Evolutionary conservation across 2,329 filamentous ascomycete genomes (phyloP), one percentile per base, ranked within the genome.

Genomic region (Ilyonectria destructans): DNA sequence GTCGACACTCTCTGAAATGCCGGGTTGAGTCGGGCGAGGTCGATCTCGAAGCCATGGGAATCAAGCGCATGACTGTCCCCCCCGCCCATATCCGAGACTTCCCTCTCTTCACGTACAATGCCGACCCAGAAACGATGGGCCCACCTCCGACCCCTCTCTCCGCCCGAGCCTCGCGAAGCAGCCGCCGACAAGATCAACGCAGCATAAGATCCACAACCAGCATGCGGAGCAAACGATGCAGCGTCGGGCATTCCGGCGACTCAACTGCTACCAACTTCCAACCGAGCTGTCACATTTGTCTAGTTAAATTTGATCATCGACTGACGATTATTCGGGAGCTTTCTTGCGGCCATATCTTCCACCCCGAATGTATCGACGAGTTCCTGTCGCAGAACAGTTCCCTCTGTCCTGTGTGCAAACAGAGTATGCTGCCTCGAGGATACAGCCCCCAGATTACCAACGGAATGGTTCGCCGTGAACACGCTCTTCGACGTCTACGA

Each of bases 271-370:
- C 88, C 17, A 86, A 93, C 73, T 90, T 91, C 21, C 96, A 98
- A 78, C 91, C 93, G 0, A 91, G 88, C 2, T 98, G 96, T 78
- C 90, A 93, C n/a, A 97, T 98, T 60, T 99, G 96, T 77, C 86
- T 97, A 1, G 93, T 94, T 62, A 90, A 93, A 67, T 98, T 94
- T 76, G 87, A 92, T 31, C 87, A 90, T 17, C 88, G 89, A 43
- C 82, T 86, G 19, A 92, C 93, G 0, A 88, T 90, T 21, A 95
- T 98, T 62, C 92, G 95, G 62, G 93, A 98, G 80, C 85, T 98
- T 3, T 90, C 94, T 0, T 99, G 96, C 75, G 91, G 92, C 1
- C 96, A 99, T 79, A 96, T 98, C 64, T 99, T 95, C 80, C 96
- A 99, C 73, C 92, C 93, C 0, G 92, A 93, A 71, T 99, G 96